Evolutionary conservation across 306 rosid genomes (phyloP).

Genomic region (Cicer chorassanicum): DNA sequence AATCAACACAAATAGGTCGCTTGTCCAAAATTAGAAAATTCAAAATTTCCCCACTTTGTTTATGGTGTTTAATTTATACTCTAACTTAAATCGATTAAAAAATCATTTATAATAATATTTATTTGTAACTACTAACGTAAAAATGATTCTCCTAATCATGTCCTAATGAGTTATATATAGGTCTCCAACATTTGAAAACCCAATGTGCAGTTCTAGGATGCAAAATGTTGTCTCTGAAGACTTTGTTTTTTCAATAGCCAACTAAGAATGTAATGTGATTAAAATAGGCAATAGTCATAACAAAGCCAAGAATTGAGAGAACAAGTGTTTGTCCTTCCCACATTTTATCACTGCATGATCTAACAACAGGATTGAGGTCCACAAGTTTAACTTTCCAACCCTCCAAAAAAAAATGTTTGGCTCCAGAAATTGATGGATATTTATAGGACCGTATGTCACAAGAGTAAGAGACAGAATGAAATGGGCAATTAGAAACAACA

Average conservation of each 20-base stretch:
- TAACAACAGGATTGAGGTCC: too few relatives aligned
- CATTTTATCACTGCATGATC: too few relatives aligned
- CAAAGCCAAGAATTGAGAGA: too few relatives aligned
- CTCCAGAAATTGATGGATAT: neutral
- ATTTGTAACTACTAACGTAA: neutral
- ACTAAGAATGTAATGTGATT: too few relatives aligned
- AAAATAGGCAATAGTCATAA: too few relatives aligned
- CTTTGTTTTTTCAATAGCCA: neutral
- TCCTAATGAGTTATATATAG: neutral
- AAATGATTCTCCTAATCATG: neutral
- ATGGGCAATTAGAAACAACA: slow-evolving; percentile 23
- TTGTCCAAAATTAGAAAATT: neutral
- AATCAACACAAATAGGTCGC: slow-evolving; percentile 3
- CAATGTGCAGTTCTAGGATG: too few relatives aligned
- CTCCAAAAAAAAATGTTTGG: too few relatives aligned
- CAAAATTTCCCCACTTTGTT: slow-evolving; percentile 2
- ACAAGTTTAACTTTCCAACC: too few relatives aligned
- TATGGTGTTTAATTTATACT: neutral
- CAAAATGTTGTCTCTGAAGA: neutral
- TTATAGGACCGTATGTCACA: neutral
- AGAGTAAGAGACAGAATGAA: slow-evolving; percentile 29
- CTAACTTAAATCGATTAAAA: neutral
- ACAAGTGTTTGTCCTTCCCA: too few relatives aligned
- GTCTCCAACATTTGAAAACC: neutral
- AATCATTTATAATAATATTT: slow-evolving; percentile 4